A percentile compares a stretch with the other conserved stretches of the same genome.
Conservation (phyloP, 2,329 filamentous ascomycete species). For the Aphanoascus verrucosus region DNA sequence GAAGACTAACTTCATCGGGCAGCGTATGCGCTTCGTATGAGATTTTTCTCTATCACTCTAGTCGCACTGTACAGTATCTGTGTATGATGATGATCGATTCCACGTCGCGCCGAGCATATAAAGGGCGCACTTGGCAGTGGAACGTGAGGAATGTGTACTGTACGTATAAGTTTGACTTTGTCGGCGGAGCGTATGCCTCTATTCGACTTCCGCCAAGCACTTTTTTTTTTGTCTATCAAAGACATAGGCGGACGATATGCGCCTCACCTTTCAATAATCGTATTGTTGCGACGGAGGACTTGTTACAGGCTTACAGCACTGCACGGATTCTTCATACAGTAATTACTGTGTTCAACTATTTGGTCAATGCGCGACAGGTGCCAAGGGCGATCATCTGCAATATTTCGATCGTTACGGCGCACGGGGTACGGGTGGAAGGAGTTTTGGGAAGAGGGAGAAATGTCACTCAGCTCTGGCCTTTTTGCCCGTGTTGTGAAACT, state of each 20-base stretch:
- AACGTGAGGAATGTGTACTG: neutral
- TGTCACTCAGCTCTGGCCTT: neutral
- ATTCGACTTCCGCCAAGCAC: no score
- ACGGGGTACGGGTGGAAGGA: neutral
- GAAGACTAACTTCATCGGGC: no score
- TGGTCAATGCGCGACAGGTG: neutral
- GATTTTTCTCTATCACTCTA: no score
- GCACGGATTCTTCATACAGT: neutral
- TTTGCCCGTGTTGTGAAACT: neutral
- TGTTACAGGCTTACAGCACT: no score
- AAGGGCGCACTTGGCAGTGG: neutral
- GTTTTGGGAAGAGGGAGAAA: neutral
- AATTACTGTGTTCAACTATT: neutral
- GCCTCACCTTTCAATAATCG: no score
- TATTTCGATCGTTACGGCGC: neutral
- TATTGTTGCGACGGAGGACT: no score
- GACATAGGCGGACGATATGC: no score
- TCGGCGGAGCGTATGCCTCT: neutral
- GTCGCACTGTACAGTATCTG: no score
- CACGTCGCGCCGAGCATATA: no score
- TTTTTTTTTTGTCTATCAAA: no score
- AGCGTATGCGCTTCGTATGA: no score
- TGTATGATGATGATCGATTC: no score
- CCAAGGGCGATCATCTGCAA: conserved; percentile 7
- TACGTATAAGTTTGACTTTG: neutral